Conservation (phyloP, 768 basidiomycete genomes). For the Phanerochaete carnosa region DNA sequence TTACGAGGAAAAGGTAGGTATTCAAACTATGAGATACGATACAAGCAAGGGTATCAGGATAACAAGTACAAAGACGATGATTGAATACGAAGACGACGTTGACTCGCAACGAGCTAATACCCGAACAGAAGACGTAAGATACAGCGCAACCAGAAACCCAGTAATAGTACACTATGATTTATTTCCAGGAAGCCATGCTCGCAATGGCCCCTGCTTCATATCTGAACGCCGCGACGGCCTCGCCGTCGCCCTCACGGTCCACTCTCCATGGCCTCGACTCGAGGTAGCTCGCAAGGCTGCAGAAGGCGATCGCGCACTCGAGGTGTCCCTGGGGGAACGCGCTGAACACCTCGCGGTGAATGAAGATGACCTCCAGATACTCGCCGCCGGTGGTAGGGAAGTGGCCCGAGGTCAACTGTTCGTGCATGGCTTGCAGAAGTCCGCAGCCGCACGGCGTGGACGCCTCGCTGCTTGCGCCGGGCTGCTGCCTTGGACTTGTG, state of each 20-base stretch:
- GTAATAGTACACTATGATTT: not conserved
- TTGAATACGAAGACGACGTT: constrained; percentile 3
- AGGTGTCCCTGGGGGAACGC: constrained; percentile 61
- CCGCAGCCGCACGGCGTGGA: constrained; percentile 28
- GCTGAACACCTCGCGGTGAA: constrained; percentile 66
- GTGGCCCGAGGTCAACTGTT: constrained; percentile 22
- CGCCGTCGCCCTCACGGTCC: constrained; percentile 65
- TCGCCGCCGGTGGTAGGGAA: constrained; percentile 63
- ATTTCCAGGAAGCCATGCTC: constrained; percentile 9
- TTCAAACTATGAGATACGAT: not conserved
- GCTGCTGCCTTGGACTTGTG: constrained; percentile 1
- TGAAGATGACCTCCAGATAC: constrained; percentile 76
- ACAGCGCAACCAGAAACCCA: not conserved
- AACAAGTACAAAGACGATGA: not conserved
- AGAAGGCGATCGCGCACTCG: constrained; percentile 62
- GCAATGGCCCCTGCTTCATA: constrained; percentile 65
- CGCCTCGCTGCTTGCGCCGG: constrained; percentile 13
- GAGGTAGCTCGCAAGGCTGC: constrained; percentile 60
- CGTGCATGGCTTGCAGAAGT: constrained; percentile 27
- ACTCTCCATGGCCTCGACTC: constrained; percentile 67
- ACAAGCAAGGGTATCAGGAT: not conserved
- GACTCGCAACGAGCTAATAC: not conserved
- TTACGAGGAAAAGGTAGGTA: not conserved
- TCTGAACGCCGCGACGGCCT: constrained; percentile 66
- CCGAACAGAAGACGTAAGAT: not conserved